These are phyloP conservation scores for Daedaleopsis sinensis DNA, from an alignment of 768 basidiomycete genomes.

Conservation along the genomic window DNA sequence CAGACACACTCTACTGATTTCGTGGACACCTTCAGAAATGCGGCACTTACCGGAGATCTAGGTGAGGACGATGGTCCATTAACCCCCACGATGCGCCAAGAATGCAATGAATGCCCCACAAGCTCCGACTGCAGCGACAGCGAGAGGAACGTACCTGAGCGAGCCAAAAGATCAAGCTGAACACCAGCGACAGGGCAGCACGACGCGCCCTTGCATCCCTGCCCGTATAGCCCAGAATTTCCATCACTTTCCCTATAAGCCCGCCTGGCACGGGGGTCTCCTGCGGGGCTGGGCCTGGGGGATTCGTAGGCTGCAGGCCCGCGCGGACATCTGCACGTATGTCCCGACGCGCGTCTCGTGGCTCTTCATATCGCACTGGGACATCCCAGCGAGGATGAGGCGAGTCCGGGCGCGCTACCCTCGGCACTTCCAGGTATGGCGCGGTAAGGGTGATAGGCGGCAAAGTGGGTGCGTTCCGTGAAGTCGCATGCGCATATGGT, in stretches of 20 bases:
- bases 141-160: conserved; percentile 3
- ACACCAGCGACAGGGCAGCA: conserved; percentile 54
- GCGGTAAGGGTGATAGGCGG: not conserved
- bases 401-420: not conserved
- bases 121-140: not conserved
- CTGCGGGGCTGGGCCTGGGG: not conserved
- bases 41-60: not conserved
- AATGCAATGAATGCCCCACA: not conserved
- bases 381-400: not conserved
- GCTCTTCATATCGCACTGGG: not conserved
- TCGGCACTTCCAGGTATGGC: not conserved
- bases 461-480: not conserved
- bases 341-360: not conserved
- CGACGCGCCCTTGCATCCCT: conserved; percentile 53
- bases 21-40: not conserved
- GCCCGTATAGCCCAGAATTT: conserved; percentile 53
- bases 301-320: not conserved
- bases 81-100: not conserved
- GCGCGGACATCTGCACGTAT: too few species aligned
- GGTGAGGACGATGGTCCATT: not conserved
- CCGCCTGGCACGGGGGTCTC: not conserved
- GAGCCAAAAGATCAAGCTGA: conserved; percentile 50
- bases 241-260: conserved; percentile 10
- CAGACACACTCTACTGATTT: not conserved
- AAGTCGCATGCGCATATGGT: not conserved